These are phyloP conservation scores for Chloromonas sp. DNA, from an alignment of 163 green algal genomes.

Conservation along the genomic window DNA sequence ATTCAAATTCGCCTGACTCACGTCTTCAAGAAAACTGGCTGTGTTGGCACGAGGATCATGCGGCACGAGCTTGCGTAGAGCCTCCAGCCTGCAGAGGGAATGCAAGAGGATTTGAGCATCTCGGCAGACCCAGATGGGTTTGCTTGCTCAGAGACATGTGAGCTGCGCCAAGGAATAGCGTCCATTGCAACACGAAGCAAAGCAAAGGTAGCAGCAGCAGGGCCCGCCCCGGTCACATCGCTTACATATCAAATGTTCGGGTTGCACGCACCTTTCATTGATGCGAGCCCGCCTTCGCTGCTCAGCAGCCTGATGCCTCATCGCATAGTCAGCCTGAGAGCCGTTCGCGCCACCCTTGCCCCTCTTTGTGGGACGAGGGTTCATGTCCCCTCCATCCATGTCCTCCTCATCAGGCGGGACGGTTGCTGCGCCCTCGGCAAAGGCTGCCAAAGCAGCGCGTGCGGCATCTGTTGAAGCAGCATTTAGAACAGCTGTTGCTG, in stretches of 20 bases:
- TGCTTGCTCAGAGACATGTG: too few species aligned
- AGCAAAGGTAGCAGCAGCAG: too few species aligned
- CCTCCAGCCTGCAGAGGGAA: neutral
- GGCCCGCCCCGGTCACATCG: too few species aligned
- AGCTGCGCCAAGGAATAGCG: too few species aligned
- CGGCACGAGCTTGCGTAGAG: constrained; percentile 5
- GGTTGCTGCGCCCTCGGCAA: too few species aligned
- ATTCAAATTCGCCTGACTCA: neutral
- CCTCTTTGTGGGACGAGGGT: neutral
- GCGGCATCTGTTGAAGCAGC: too few species aligned
- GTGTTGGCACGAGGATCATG: constrained; percentile 4
- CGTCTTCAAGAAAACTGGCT: constrained; percentile 9
- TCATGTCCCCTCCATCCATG: neutral
- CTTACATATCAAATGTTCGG: too few species aligned
- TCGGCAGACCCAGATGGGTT: too few species aligned
- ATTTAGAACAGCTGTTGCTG: too few species aligned
- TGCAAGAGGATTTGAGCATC: too few species aligned
- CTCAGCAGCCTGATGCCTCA: neutral
- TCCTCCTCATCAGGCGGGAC: neutral
- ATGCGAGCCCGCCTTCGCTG: neutral
- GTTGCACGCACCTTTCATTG: neutral
- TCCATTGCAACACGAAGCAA: too few species aligned
- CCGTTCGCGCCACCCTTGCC: neutral
- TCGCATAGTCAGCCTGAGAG: neutral
- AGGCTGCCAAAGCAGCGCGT: too few species aligned